Evolutionary conservation across 768 basidiomycete species (phyloP).

Genomic region (Boletus sensibilis): DNA sequence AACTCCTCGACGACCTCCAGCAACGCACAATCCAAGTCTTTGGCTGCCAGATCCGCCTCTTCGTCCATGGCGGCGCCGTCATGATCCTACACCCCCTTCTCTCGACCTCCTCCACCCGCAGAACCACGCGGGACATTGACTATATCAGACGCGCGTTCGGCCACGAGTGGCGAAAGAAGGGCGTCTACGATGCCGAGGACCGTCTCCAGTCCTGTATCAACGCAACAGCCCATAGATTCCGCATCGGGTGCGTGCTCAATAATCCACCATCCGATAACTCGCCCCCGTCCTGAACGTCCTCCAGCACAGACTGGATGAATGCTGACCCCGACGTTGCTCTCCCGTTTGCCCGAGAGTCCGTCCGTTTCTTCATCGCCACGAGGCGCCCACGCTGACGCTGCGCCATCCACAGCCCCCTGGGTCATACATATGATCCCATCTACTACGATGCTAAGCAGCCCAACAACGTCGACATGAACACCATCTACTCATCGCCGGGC

Average conservation of each 20-base stretch:
- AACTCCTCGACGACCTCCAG: conserved; percentile 54
- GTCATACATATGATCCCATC: conserved; percentile 56
- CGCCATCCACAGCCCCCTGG: conserved; percentile 16
- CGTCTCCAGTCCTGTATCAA: conserved; percentile 57
- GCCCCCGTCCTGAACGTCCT: background rate
- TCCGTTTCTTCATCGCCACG: conserved; percentile 3
- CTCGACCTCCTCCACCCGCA: conserved; percentile 41
- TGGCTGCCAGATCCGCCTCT: conserved; percentile 52
- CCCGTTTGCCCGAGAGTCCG: conserved; percentile 64
- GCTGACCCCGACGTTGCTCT: conserved; percentile 69
- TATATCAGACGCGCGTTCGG: conserved; percentile 63
- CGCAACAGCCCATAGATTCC: conserved; percentile 49
- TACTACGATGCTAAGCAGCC: conserved; percentile 49
- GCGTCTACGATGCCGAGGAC: conserved; percentile 50
- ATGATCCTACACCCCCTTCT: conserved; percentile 62
- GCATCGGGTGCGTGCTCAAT: conserved; percentile 41
- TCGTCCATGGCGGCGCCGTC: conserved; percentile 71
- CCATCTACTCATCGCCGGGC: conserved; percentile 56
- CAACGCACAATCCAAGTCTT: conserved; percentile 46
- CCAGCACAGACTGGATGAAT: conserved; percentile 69
- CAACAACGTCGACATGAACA: conserved; percentile 53
- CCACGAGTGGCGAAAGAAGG: conserved; percentile 48
- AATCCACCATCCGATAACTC: background rate
- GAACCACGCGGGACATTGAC: conserved; percentile 65
- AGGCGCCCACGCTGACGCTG: conserved; percentile 7